These are phyloP conservation scores for Porcisia deanei DNA, from an alignment of 208 protist genomes.

Conservation along the genomic window DNA sequence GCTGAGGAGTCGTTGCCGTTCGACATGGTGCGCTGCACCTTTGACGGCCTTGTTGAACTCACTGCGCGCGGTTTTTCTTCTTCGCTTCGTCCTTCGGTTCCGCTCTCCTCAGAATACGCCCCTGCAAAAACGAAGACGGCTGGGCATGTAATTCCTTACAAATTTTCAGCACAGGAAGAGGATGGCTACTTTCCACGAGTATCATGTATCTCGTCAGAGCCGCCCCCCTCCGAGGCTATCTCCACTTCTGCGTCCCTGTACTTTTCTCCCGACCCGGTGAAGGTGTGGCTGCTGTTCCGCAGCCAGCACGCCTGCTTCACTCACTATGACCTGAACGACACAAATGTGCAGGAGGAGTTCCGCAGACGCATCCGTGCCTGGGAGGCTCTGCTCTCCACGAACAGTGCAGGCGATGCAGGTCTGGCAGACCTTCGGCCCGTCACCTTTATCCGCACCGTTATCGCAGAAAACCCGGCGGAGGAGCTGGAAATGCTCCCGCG, in stretches of 20 bases:
- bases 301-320: slow-evolving; percentile 81
- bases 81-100: neutral
- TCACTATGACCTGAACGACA: slow-evolving; percentile 77
- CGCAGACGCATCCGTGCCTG: slow-evolving; percentile 54
- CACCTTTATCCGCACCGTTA: slow-evolving; percentile 77
- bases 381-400: slow-evolving; percentile 28
- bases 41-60: slow-evolving; percentile 78
- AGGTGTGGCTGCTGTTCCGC: slow-evolving; percentile 79
- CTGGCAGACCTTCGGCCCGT: slow-evolving; percentile 27
- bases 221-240: neutral
- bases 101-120: neutral
- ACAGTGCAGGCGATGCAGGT: neutral
- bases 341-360: slow-evolving; percentile 49
- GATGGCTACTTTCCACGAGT: slow-evolving; percentile 29
- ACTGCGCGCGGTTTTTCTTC: slow-evolving; percentile 47
- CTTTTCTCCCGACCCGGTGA: slow-evolving; percentile 63
- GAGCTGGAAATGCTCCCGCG: slow-evolving; percentile 66
- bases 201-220: neutral
- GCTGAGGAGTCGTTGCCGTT: slow-evolving; percentile 64
- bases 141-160: neutral
- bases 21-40: slow-evolving; percentile 81
- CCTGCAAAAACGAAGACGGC: neutral
- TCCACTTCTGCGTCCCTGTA: slow-evolving; percentile 3
- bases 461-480: slow-evolving; percentile 60
- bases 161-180: neutral